Percentiles rank a stretch among this genome's conserved stretches.
Conservation (phyloP, 306 rosid species). For the Ochetophila trinervis region DNA sequence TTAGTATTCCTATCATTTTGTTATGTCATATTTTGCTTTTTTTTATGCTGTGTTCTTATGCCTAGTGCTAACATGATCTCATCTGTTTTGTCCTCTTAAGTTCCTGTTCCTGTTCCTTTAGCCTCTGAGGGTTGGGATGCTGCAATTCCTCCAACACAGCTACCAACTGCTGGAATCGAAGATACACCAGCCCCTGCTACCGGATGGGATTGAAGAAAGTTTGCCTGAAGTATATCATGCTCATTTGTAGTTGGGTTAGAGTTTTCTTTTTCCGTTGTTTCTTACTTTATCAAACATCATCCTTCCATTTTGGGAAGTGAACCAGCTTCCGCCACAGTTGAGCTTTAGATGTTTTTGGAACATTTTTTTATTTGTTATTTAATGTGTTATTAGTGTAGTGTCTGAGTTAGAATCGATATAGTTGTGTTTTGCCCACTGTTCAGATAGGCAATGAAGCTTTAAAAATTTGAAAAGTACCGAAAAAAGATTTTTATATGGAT, state of each 20-base stretch:
- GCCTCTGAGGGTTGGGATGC: constrained; percentile 39
- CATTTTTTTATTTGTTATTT: not conserved
- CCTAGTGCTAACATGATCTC: not conserved
- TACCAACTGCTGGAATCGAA: constrained; percentile 10
- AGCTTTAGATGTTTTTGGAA: not conserved
- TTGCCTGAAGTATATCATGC: not conserved
- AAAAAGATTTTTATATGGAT: too few species aligned
- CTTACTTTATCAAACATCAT: not conserved
- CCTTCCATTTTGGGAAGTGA: constrained; percentile 7
- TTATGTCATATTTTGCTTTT: not conserved
- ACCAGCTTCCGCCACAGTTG: not conserved
- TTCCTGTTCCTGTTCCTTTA: constrained; percentile 26
- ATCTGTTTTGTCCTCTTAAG: not conserved
- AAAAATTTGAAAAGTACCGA: too few species aligned
- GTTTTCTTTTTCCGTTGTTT: not conserved
- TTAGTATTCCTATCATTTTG: not conserved
- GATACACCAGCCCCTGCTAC: constrained; percentile 11
- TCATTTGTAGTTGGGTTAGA: constrained; percentile 4
- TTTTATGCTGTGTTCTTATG: not conserved
- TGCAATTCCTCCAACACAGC: constrained; percentile 23
- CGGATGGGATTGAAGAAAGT: constrained; percentile 26
- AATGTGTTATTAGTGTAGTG: not conserved
- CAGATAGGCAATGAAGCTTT: not conserved
- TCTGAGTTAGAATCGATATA: not conserved
- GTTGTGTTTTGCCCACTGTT: not conserved